Conservation (phyloP, 257 asterid genomes). For the Forsythia viridissima region DNA sequence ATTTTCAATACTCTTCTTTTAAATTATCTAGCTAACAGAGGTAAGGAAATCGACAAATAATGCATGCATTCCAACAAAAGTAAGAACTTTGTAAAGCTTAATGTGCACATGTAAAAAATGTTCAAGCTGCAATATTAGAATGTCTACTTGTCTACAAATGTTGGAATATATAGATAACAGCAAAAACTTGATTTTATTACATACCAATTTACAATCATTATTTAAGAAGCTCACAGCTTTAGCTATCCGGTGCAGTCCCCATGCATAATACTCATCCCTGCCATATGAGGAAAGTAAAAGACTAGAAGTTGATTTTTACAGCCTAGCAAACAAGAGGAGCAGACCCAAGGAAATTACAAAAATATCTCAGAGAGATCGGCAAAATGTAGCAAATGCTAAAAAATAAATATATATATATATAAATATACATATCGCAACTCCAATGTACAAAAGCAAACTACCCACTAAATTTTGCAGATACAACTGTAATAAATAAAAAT, state of each 20-base stretch:
- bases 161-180: conserved; percentile 7
- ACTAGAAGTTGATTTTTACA: conserved; percentile 3
- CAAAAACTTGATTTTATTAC: conserved; percentile 27
- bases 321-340: conserved; percentile 18
- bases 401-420: background rate
- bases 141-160: conserved; percentile 16
- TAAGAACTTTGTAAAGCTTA: background rate
- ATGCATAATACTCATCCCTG: conserved; percentile 95
- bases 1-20: background rate
- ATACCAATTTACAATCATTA: conserved; percentile 95
- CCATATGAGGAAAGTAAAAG: conserved; percentile 28
- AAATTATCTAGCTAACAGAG: background rate
- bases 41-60: background rate
- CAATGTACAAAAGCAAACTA: background rate
- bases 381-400: conserved; percentile 3
- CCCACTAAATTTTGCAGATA: background rate
- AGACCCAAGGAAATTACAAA: conserved; percentile 19
- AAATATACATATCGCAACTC: conserved; percentile 5
- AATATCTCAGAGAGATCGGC: background rate
- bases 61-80: background rate
- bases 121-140: background rate
- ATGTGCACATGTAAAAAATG: background rate
- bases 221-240: conserved; percentile 99
- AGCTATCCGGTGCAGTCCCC: conserved; percentile 98
- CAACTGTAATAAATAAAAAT: conserved; percentile 13